Base-by-base conservation (phyloP, 169 alveolate species). In the Cryptosporidium xiaoi region DNA sequence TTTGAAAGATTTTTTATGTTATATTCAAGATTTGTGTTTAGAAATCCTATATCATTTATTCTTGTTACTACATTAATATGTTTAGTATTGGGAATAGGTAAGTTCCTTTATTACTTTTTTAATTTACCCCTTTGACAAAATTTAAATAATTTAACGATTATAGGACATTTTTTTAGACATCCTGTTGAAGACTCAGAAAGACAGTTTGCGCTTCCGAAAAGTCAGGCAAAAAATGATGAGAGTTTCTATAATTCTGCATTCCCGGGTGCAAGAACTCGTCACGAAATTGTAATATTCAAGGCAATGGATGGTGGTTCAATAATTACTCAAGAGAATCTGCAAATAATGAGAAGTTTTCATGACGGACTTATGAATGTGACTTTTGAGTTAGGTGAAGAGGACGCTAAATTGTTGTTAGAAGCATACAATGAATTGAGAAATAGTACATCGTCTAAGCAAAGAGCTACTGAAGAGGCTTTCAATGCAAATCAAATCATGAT, bases 251-350 rank as follows among this genome's bases (percentile, higher is more conserved):
- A 77, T 50, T 40, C 53, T n/a, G 87, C 87, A n/a, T 77, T 77
- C 50, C 87, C 87, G 27, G 87, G 87, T 3, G 87, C 87, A 40
- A 77, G 87, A 46, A 77, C 87, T 34, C 40, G 87, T 20, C 87
- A 77, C 27, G 87, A 77, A 10, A 33, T 77, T 7, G 87, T 77
- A 6, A 56, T 77, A n/a, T 77, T 77, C 51, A 77, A 77, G 64
- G 31, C 71, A 7, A 60, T 62, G 10, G 66, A 51, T 15, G 87
- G 77, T 27, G 87, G 87, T 36, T 77, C 87, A 24, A 50, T 77
- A 1, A 77, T 77, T 12, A 60, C 87, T 4, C 34, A 20, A 34
- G 87, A 77, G 51, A 77, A 60, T 15, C 29, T 77, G 48, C 71
- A 77, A 16, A 77, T 77, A 18, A 77, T 77, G 71, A 77, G 64